Base-by-base conservation (phyloP, 2,329 filamentous ascomycete genomes). In the Penicillium sp. region DNA sequence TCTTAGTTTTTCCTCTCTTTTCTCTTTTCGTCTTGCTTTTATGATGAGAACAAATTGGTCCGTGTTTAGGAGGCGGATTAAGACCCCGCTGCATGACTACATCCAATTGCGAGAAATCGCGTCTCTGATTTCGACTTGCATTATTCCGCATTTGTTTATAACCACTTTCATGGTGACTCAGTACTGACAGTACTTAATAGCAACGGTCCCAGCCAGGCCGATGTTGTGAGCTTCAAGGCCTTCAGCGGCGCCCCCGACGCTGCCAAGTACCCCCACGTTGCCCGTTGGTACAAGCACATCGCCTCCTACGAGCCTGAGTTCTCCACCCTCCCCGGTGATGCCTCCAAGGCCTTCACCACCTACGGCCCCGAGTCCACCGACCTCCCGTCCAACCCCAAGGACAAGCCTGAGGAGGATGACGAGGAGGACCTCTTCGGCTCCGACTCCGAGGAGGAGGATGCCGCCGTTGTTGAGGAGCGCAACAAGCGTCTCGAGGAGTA, bases 271-370 rank as follows among this genome's bases (percentile, higher is more conserved):
- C 91, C 92, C 70, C 82, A 96, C 80, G 91, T 88, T 71, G 90
- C 90, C 72, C 88, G 94, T 77, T 99, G 94, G 94, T 96, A 96
- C 86, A 96, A 95, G 85, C 92, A 99, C 85, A 90, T 96, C 73
- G 85, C 89, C 75, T 88, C 89, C 67, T 96, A 89, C 81, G 87
- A 95, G 83, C 82, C 88, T 64, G 92, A 97, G 77, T 97, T 97
- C 81, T 81, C 88, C 69, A 88, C 86, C 61, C 89, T 99, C 46
- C 84, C 90, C 53, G 94, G 94, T 76, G 92, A 97, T 79, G 84
- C 92, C 66, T 88, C 88, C 75, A 91, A 94, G 82, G 81, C 87
- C 63, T 89, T 87, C 81, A 92, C 89, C 68, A 83, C 87, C 73
- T 97, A 97, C 80, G 94, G 94, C 69, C 94, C 94, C 61, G 92